Base-by-base conservation (phyloP, 768 basidiomycete genomes). In the Dioszegia crocea region DNA sequence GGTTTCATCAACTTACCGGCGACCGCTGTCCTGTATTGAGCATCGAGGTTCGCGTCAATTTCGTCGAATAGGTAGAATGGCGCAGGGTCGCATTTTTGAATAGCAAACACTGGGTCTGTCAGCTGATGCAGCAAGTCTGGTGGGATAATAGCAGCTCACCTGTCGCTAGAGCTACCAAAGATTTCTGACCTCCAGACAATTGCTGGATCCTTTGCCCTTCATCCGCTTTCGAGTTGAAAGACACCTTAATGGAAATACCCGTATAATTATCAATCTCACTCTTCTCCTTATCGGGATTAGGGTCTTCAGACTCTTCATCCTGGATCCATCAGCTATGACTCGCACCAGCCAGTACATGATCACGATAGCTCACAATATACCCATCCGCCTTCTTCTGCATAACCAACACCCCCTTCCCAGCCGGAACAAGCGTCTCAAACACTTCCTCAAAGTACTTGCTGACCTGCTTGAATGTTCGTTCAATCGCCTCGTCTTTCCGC, bases 1-100 rank as follows among this genome's bases (percentile, higher is more conserved):
- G 24, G 27, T 21, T 46, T 39, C 19, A 49, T 14, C 2, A 3
- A 79, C 89, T 74, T 69, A 93, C 93, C 83, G 4, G 94, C 91
- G 21, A 98, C 94, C 12, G 94, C 91, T 9, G 94, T 96, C 26
- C 94, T 89, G 61, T 97, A 96, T 79, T 98, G 92, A 4, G 93
- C 92, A 66, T 97, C 94, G 46, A 99, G 82, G 69, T 97, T 97
- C 53, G 96, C 96, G 71, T 99, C 96, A 71, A 99, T 98, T 87
- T 98, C 96, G 73, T 99, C 96, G 68, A 99, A 98, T n/a, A 99
- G 82, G 77, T 98, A 98, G 80, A 99, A 99, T 1, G 96, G 96
- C 0, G 96, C 94, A 1, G 96, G 96, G 70, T 99, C 96, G 73
- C 94, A 98, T 78, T 96, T 97, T 78, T 99, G 96, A 65, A 98